Base-by-base conservation (phyloP, 2,329 filamentous ascomycete genomes). In the Alternaria alternata region DNA sequence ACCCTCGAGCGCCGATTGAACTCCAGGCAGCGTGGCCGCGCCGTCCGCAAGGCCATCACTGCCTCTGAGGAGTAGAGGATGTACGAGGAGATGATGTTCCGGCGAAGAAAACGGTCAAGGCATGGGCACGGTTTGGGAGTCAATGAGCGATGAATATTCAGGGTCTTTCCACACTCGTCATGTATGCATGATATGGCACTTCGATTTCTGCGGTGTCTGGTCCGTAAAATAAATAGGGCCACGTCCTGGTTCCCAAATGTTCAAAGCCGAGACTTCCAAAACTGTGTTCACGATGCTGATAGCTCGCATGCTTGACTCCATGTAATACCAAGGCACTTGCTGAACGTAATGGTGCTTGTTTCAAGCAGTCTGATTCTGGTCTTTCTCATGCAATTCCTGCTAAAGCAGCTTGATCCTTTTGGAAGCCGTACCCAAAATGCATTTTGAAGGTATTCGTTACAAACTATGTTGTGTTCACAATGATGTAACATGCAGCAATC, bases 1-100 rank as follows among this genome's bases (percentile, higher is more conserved):
- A 86, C 89, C 75, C 86, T 85, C 68, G 84, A 85, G 77, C 88
- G 89, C 75, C 91, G 90, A 82, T 87, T 99, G 80, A 91, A 84
- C 87, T 92, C 91, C 79, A 92, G 94, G 87, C 95, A 99, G 89
- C 93, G 94, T 81, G 95, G 93, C 76, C 80, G 83, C 76, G 83
- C 86, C 78, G 79, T 83, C 79, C 85, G 86, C 81, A 83, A 83
- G 79, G 86, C 87, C 73, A 86, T 90, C 79, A 87, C 86, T 71
- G 80, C 84, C 73, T 81, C 83, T 73, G 84, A 67, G 69, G 57
- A 59, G 61, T 56, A 63, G 57, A 53, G 53, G 55, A 63, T 59
- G 55, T 28, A 38, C 14, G 42, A 47, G 34, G 20, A 42, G 67
- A 49, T 58, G 63, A 64, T 60, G 62, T 67, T 66, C 43, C 52